phyloP scores from a whole-genome alignment of 1,139 yeast genomes.

The Taiozyma sp. region DNA sequence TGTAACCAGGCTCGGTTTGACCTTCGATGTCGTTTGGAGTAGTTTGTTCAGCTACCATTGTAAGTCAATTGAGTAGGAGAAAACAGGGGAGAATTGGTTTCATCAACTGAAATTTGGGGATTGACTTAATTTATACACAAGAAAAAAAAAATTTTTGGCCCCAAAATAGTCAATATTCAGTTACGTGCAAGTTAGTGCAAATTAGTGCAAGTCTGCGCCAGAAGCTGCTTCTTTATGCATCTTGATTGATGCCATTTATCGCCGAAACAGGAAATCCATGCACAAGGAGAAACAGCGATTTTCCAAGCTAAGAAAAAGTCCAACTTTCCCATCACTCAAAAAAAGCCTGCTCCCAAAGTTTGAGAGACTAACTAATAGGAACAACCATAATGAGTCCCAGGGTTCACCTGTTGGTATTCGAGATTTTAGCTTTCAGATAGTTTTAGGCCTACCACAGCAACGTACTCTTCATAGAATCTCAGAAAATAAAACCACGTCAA shows the following conservation, averaged over 20 bases:
- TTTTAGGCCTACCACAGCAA: background rate
- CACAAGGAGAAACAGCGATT: background rate
- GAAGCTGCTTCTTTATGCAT: background rate
- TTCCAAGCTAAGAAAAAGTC: no score
- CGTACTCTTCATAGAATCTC: background rate
- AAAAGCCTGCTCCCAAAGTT: no score
- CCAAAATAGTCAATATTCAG: background rate
- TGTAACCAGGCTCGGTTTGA: constrained; percentile 25
- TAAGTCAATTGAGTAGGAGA: background rate
- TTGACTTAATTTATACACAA: background rate
- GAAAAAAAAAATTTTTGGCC: background rate
- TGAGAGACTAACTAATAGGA: no score
- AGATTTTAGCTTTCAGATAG: background rate
- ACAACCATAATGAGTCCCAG: background rate
- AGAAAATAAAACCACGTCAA: background rate
- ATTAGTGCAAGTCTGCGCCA: background rate
- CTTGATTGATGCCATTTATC: background rate
- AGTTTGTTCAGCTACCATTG: constrained; percentile 28
- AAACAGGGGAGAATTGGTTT: background rate
- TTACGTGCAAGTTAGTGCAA: background rate
- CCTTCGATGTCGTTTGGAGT: constrained; percentile 15
- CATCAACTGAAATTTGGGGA: background rate
- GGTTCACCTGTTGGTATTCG: background rate
- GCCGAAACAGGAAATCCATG: background rate
- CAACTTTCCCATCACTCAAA: no score